Percentiles rank a stretch among this genome's conserved stretches.
Conservation (phyloP, 306 rosid species). For the Urtica urens region DNA sequence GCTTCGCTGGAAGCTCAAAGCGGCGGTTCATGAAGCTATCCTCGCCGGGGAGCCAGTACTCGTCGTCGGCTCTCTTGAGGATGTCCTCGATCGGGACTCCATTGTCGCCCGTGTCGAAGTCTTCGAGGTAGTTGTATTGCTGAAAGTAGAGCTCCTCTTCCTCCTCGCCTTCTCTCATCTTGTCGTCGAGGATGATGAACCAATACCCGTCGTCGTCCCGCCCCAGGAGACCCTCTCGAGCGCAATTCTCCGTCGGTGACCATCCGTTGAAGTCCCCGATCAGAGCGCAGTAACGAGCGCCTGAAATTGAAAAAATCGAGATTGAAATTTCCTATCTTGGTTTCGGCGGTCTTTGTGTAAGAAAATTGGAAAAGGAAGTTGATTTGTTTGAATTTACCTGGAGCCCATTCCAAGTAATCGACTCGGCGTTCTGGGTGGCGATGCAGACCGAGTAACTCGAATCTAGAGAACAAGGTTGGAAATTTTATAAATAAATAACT, state of each 20-base stretch:
- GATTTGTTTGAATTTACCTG: constrained; percentile 35
- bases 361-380: neutral
- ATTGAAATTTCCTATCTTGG: constrained; percentile 8
- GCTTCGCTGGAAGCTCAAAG: constrained; percentile 64
- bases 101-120: constrained; percentile 90
- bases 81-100: constrained; percentile 74
- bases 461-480: constrained; percentile 33
- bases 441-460: constrained; percentile 82
- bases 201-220: constrained; percentile 94
- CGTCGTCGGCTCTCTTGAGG: constrained; percentile 64
- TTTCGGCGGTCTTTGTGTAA: too few relatives aligned
- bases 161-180: constrained; percentile 71
- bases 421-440: constrained; percentile 91
- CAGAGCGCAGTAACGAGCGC: constrained; percentile 91
- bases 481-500: constrained; percentile 12
- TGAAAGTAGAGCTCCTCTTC: constrained; percentile 90
- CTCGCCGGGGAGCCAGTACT: constrained; percentile 96
- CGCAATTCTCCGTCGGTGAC: constrained; percentile 82
- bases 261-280: constrained; percentile 80
- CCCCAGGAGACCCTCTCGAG: constrained; percentile 83
- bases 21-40: constrained; percentile 67
- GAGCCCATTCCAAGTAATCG: constrained; percentile 99
- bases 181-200: constrained; percentile 88
- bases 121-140: constrained; percentile 81
- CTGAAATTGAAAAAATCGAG: constrained; percentile 27